phyloP scores from a whole-genome alignment of 805 yeast genomes.

The Candida patagonica region DNA sequence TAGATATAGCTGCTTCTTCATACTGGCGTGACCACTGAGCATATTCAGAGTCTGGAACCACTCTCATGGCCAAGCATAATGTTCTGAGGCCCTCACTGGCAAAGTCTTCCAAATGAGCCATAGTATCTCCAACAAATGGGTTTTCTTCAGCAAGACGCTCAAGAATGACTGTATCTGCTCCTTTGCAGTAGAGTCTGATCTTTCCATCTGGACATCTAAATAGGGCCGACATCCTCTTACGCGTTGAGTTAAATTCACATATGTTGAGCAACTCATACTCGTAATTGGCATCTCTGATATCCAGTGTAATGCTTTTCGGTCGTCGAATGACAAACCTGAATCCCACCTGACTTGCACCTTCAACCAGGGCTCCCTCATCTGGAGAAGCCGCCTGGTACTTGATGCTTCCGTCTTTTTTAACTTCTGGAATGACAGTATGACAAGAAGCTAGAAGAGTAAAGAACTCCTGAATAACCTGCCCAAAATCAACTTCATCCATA shows the following conservation, averaged over 20 bases:
- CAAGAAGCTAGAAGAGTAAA: conserved; percentile 81
- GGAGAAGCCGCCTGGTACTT: conserved; percentile 99
- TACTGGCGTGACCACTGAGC: conserved; percentile 55
- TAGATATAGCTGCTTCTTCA: conserved; percentile 72
- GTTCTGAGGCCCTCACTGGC: conserved; percentile 96
- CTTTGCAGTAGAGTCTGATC: conserved; percentile 83
- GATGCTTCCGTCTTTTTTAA: conserved; percentile 37
- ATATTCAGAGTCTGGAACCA: conserved; percentile 72
- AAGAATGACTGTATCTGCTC: conserved; percentile 94
- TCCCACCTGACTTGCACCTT: conserved; percentile 89
- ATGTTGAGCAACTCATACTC: conserved; percentile 76
- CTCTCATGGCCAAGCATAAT: conserved; percentile 80
- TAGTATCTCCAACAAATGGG: conserved; percentile 75
- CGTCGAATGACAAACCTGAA: conserved; percentile 76
- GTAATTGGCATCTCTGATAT: conserved; percentile 40
- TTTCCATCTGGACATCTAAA: conserved; percentile 91
- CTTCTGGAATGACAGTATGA: conserved; percentile 96
- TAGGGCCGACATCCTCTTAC: conserved; percentile 96
- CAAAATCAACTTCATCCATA: conserved; percentile 33
- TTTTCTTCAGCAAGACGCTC: conserved; percentile 66
- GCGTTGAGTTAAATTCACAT: conserved; percentile 94
- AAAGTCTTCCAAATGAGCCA: conserved; percentile 86
- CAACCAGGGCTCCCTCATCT: conserved; percentile 97
- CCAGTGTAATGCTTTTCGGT: conserved; percentile 71
- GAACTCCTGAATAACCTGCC: conserved; percentile 57